Evolutionary conservation across 805 yeast genomes (phyloP).

Genomic region (Spathaspora gorwiae): DNA sequence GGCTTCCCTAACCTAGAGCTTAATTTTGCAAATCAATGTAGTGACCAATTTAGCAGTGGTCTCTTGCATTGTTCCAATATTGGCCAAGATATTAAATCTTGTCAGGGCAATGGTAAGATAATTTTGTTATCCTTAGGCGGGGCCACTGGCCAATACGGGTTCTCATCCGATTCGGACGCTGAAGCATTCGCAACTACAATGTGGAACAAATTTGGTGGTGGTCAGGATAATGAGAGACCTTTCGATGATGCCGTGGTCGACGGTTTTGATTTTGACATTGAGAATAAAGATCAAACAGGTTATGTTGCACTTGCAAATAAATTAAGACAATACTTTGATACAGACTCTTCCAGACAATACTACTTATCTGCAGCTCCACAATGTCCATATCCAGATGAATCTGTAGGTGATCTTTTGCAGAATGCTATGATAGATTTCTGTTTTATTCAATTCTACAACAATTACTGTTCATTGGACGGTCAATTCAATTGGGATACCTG

Average conservation of each 20-base stretch:
- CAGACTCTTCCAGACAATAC: slow-evolving; percentile 47
- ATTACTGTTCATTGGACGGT: slow-evolving; percentile 56
- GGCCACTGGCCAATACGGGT: slow-evolving; percentile 40
- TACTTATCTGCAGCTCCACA: slow-evolving; percentile 90
- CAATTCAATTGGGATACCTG: slow-evolving; percentile 67
- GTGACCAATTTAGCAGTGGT: slow-evolving; percentile 31
- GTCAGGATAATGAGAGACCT: slow-evolving; percentile 17
- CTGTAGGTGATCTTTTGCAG: slow-evolving; percentile 30
- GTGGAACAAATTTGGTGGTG: slow-evolving; percentile 32
- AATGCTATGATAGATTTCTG: slow-evolving; percentile 71
- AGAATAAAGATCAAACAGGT: slow-evolving; percentile 19
- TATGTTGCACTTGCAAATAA: slow-evolving; percentile 27
- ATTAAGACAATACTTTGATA: slow-evolving; percentile 13
- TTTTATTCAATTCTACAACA: slow-evolving; percentile 87
- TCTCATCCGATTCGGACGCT: slow-evolving; percentile 50
- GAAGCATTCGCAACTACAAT: slow-evolving; percentile 41
- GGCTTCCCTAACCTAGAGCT: slow-evolving; percentile 41
- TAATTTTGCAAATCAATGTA: slow-evolving; percentile 18
- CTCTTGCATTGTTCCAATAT: slow-evolving; percentile 29
- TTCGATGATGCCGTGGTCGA: slow-evolving; percentile 27
- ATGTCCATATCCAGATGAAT: slow-evolving; percentile 79
- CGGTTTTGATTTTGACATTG: slow-evolving; percentile 34
- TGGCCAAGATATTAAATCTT: slow-evolving; percentile 60
- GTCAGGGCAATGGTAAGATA: slow-evolving; percentile 71
- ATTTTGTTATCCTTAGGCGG: slow-evolving; percentile 67